Evolutionary conservation across 164 flowering plant species (phyloP), one percentile per base, ranked within the genome.

Genomic region (Berberis thunbergii): DNA sequence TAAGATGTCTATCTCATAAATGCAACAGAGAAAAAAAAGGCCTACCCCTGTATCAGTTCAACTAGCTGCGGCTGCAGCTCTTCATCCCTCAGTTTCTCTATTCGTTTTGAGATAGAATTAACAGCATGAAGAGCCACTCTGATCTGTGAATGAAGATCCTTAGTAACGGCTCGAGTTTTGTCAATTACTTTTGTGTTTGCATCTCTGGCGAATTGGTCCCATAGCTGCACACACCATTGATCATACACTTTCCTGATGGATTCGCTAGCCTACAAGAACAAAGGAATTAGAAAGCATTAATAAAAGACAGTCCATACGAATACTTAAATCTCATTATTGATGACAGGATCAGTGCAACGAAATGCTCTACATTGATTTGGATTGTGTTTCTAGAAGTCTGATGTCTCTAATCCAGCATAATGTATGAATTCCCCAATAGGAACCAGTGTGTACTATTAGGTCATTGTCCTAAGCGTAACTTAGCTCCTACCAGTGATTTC

Each of bases 31-130:
- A 41, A 26, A 64, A 40, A 59, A 61, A 62, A 63, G 44, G 45
- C 73, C 74, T 80, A 91, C 99, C 99, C 97, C 55, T 92, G 96
- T 70, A 88, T 73, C 45, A 95, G 79, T 72, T 95, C 98, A 6
- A 75, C 41, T 53, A 92, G 88, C 69, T 91, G 98, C 1, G 99
- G 99, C 62, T 78, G 86, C 83, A 95, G 69, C 72, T 95, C 99
- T 62, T 95, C 98, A 69, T 95, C 99, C 76, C 99, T 88, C 84
- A 95, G 79, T 71, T 81, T 89, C 78, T 91, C 99, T 58, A 91
- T 95, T 63, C 96, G 76, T 74, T 82, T 88, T 46, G 99, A 83
- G 64, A 95, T 95, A 26, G 92, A 78, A 77, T 86, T 90, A 63
- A 88, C 90, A 42, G 97, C 75, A 59, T 91, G 88, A 68, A 95